Evolutionary conservation across 2,329 filamentous ascomycete species (phyloP).

Genomic region (Pestalotiopsis sp.): DNA sequence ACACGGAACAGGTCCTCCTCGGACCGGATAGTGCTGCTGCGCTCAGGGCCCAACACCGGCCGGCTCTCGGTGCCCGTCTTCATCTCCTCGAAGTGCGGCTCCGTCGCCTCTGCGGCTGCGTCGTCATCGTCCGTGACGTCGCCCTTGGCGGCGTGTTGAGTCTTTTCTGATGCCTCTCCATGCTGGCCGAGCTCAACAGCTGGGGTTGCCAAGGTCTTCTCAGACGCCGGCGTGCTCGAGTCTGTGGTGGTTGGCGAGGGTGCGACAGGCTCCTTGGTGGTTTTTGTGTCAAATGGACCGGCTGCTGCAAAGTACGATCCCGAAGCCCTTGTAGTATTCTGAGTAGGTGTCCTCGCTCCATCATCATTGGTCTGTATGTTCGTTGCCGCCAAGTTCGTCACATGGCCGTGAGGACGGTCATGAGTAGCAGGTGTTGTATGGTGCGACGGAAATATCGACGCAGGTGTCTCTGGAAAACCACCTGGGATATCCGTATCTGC

Average conservation of each 20-base stretch:
- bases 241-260: neutral
- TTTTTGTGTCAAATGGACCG: neutral
- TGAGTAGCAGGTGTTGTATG: conserved; percentile 15
- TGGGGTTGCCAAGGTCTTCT: neutral
- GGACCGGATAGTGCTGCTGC: conserved; percentile 31
- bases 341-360: neutral
- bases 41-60: conserved; percentile 21
- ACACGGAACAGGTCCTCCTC: conserved; percentile 55
- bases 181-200: neutral
- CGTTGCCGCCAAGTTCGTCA: conserved; percentile 8
- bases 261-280: neutral
- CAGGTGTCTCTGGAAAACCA: conserved; percentile 32
- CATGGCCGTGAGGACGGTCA: conserved; percentile 8
- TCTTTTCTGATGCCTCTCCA: neutral
- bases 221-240: neutral
- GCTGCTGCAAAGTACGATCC: neutral
- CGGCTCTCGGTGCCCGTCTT: conserved; percentile 25
- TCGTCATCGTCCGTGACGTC: neutral
- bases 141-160: neutral
- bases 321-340: neutral
- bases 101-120: conserved; percentile 13
- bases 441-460: conserved; percentile 14
- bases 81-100: conserved; percentile 28
- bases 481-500: conserved; percentile 33
- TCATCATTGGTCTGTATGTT: neutral